Evolutionary conservation across 2,329 filamentous ascomycete genomes (phyloP).

Genomic region (Ascochyta clinopodiicola): DNA sequence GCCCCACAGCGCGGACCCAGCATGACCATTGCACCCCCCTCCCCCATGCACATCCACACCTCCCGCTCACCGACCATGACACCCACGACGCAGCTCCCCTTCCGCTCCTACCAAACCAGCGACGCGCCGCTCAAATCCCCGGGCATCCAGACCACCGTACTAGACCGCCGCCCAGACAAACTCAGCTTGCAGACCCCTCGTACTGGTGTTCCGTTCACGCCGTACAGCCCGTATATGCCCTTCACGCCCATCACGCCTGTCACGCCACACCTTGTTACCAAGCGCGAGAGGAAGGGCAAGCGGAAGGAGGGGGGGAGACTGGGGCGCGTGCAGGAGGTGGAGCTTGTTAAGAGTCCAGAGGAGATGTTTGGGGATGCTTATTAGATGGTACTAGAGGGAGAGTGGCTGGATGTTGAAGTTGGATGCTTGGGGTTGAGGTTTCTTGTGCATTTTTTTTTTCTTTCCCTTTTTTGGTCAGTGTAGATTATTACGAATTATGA

Average conservation of each 20-base stretch:
- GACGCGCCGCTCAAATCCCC: slow-evolving; percentile 25
- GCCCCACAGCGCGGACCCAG: slow-evolving; percentile 11
- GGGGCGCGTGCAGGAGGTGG: slow-evolving; percentile 50
- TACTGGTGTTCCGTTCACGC: slow-evolving; percentile 68
- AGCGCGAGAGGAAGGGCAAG: slow-evolving; percentile 73
- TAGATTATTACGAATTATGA: no score
- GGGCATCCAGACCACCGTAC: slow-evolving; percentile 53
- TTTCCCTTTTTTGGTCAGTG: no score
- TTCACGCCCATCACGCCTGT: slow-evolving; percentile 77
- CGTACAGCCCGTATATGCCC: slow-evolving; percentile 81
- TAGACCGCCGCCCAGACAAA: slow-evolving; percentile 47
- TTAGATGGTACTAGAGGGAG: slow-evolving; percentile 16
- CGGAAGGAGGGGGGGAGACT: slow-evolving; percentile 67
- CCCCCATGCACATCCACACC: slow-evolving; percentile 8
- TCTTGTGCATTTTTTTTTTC: no score
- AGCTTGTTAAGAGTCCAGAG: slow-evolving; percentile 46
- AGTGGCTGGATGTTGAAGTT: no score
- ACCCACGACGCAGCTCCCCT: slow-evolving; percentile 37
- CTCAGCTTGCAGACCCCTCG: slow-evolving; percentile 55
- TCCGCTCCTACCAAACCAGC: slow-evolving; percentile 42
- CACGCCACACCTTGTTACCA: slow-evolving; percentile 76
- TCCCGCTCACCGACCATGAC: neutral
- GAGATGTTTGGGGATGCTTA: slow-evolving; percentile 49
- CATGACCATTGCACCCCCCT: slow-evolving; percentile 7
- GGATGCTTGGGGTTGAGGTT: no score